These are phyloP conservation scores for Spongispora temasekensis DNA, from an alignment of 1,284 basidiomycete species.

Conservation along the genomic window DNA sequence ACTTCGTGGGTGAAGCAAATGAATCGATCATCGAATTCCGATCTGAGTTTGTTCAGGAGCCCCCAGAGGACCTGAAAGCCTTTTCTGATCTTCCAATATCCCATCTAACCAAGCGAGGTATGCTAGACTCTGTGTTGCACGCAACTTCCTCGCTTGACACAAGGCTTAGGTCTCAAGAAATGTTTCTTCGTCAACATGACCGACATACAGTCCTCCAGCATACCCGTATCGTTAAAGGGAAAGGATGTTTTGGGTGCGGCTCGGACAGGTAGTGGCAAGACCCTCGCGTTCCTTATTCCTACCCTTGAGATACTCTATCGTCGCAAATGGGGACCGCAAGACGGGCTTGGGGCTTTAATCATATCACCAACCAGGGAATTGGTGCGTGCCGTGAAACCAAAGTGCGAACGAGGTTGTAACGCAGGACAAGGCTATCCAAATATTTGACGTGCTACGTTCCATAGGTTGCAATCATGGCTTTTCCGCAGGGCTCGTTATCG, in stretches of 20 bases:
- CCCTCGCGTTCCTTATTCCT: conserved; percentile 80
- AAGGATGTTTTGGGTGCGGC: conserved; percentile 79
- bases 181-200: conserved; percentile 87
- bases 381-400: conserved; percentile 45
- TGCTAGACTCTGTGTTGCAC: conserved; percentile 11
- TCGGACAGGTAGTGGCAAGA: conserved; percentile 83
- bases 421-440: conserved; percentile 81
- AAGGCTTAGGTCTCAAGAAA: conserved; percentile 71
- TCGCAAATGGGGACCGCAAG: conserved; percentile 77
- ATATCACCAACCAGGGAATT: conserved; percentile 96
- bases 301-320: conserved; percentile 76
- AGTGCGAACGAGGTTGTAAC: conserved; percentile 7
- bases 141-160: background rate
- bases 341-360: conserved; percentile 89
- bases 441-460: conserved; percentile 92
- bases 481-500: conserved; percentile 95
- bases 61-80: conserved; percentile 45
- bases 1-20: conserved; percentile 51
- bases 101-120: conserved; percentile 66
- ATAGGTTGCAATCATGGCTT: conserved; percentile 92
- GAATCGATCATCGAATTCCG: conserved; percentile 5
- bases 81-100: conserved; percentile 76
- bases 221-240: conserved; percentile 65
- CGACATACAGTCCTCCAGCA: conserved; percentile 70
- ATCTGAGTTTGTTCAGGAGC: conserved; percentile 41